A percentile compares a stretch with the other conserved stretches of the same genome.
Conservation (phyloP, 768 basidiomycete genomes). For the Pulveroboletus sp. region DNA sequence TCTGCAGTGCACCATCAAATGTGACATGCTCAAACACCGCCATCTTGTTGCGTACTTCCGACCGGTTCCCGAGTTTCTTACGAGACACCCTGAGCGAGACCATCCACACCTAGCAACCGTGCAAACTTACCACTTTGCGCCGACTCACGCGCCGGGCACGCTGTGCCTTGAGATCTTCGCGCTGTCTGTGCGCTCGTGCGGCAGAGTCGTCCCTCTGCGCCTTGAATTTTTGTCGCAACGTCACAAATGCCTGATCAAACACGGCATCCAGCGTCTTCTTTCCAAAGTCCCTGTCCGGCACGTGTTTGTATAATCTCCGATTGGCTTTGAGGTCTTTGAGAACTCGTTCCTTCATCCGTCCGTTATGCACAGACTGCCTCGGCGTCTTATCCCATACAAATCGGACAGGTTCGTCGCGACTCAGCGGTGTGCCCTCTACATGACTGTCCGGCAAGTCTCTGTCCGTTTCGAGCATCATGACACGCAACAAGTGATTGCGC, state of each 20-base stretch:
- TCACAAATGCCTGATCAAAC: slow-evolving; percentile 70
- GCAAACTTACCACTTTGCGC: slow-evolving; percentile 53
- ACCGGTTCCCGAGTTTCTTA: slow-evolving; percentile 67
- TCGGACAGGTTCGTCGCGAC: slow-evolving; percentile 52
- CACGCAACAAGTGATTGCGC: slow-evolving; percentile 56
- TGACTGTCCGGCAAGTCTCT: slow-evolving; percentile 60
- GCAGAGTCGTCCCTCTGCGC: slow-evolving; percentile 48
- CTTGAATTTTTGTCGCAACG: slow-evolving; percentile 62
- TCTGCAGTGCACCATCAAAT: slow-evolving; percentile 66
- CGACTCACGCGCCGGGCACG: slow-evolving; percentile 56
- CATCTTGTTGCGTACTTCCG: slow-evolving; percentile 52
- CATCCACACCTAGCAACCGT: too few species aligned
- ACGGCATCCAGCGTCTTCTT: slow-evolving; percentile 55
- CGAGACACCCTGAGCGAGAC: neutral
- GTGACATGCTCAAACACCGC: slow-evolving; percentile 52
- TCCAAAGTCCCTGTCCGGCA: slow-evolving; percentile 60
- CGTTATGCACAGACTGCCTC: slow-evolving; percentile 70
- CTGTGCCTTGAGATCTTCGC: slow-evolving; percentile 59
- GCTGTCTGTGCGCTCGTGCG: slow-evolving; percentile 42
- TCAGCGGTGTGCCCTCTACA: slow-evolving; percentile 45
- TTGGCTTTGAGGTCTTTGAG: slow-evolving; percentile 56
- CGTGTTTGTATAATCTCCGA: slow-evolving; percentile 54
- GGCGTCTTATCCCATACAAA: slow-evolving; percentile 79
- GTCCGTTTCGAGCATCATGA: slow-evolving; percentile 54
- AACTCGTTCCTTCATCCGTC: slow-evolving; percentile 62